A percentile compares a stretch with the other conserved stretches of the same genome.
phyloP scores from a whole-genome alignment of 345 rosid species.

The Lumnitzera littorea region DNA sequence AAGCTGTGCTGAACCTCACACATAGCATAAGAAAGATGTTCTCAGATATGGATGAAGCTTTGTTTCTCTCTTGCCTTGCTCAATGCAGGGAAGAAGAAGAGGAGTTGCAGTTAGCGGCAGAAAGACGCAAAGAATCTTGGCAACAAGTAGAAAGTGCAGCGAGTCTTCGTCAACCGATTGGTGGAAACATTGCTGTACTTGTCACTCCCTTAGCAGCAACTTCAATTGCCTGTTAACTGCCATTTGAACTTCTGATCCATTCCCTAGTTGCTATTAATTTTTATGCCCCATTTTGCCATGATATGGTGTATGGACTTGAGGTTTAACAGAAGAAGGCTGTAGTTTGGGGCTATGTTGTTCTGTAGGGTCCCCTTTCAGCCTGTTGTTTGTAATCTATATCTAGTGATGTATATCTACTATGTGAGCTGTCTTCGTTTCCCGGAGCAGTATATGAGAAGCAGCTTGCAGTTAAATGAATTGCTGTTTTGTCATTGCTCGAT shows the following conservation, averaged over 20 bases:
- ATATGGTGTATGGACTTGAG: too few species aligned
- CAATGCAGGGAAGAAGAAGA: slow-evolving; percentile 55
- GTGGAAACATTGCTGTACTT: slow-evolving; percentile 56
- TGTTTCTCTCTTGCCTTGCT: slow-evolving; percentile 56
- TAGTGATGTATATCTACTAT: too few species aligned
- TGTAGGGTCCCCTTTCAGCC: not conserved
- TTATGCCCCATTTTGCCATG: too few species aligned
- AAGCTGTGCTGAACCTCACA: slow-evolving; percentile 60
- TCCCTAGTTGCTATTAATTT: too few species aligned
- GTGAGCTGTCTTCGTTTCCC: too few species aligned
- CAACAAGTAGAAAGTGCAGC: slow-evolving; percentile 55
- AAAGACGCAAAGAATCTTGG: slow-evolving; percentile 64
- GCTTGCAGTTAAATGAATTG: too few species aligned
- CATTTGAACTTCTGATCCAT: not conserved
- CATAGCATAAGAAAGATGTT: slow-evolving; percentile 65
- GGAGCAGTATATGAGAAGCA: too few species aligned
- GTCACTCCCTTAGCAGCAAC: slow-evolving; percentile 15
- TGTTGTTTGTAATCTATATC: not conserved
- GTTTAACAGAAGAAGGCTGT: too few species aligned
- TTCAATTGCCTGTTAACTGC: slow-evolving; percentile 7
- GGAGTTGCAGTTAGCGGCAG: slow-evolving; percentile 30
- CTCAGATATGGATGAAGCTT: slow-evolving; percentile 63
- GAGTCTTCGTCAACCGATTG: slow-evolving; percentile 47
- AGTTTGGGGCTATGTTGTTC: too few species aligned
- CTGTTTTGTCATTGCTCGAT: too few species aligned